Base-by-base conservation (phyloP, 768 basidiomycete species). In the Thelephora ganbajun region DNA sequence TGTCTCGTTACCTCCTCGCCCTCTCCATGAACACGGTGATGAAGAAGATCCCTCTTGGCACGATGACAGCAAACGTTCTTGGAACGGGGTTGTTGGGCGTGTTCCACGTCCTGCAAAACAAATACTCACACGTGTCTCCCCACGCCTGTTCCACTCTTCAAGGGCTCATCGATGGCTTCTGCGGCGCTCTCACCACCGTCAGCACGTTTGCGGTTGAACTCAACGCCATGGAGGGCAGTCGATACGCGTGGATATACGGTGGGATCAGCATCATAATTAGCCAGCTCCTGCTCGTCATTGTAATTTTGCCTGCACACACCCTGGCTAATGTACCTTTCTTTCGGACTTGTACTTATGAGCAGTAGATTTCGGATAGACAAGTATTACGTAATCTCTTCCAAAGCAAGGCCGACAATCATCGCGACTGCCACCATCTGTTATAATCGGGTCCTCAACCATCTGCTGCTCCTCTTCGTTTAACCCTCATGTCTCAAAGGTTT, bases 161-260 rank as follows among this genome's bases (percentile, higher is more conserved):
- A 58, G 93, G 90, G 1, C 64, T 98, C 34, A 69, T 71, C 19
- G 90, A 97, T 59, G 96, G 96, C 6, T 97, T 90, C 59, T 97
- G 93, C 59, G 96, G 92, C 11, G 92, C 90, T 65, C 69, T 98
- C 55, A 93, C 84, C 1, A 99, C 96, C 1, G 74, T 99, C 55
- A 90, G 86, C 61, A 98, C 93, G 14, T 94, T 98, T 58, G 83
- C 79, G 1, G 80, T 80, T 7, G 96, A 99, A 60, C 60, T 87
- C 18, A 64, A 69, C 33, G 73, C 74, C 36, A 65, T 92, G 51
- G 62, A 67, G 37, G 60, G 68, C 30, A 60, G 74, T 61, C 77
- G 73, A 57, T 18, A 22, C 18, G 77, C 79, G 23, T 77, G 72
- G 66, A 57, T 77, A 41, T 98, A 98, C 61, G 76, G 73, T 22